Evolutionary conservation across 2,329 filamentous ascomycete genomes (phyloP), one percentile per base, ranked within the genome.

Genomic region (Hypoxylon sp.): DNA sequence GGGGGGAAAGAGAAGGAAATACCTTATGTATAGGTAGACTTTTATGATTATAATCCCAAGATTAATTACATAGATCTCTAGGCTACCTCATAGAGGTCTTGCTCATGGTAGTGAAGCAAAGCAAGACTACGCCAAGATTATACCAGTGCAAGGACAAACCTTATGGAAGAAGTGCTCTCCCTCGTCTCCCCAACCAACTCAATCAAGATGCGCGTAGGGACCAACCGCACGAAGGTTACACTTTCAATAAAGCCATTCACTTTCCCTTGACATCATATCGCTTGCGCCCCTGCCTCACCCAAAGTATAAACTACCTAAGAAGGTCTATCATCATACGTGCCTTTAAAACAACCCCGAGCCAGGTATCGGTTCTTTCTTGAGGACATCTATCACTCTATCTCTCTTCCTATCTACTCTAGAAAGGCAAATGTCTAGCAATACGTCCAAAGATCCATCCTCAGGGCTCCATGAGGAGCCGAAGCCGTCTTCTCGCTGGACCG

Each of bases 401-500:
- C 31, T 44, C n/a, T 31, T 33, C 31, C 3, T 31, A 22, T 26
- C 14, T n/a, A 19, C 19, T 47, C 29, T 26, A 31, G 35, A 31
- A 44, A 9, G 3, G 14, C 10, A n/a, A 35, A 63, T 55, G 59
- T 59, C 53, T 13, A 19, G 24, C 31, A 66, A 46, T 8, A 33
- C 11, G 9, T 5, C 51, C 10, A 3, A 24, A 48, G 26, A 44
- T 5, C n/a, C 42, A 17, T 52, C 58, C 11, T 22, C 29, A 1
- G 14, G n/a, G 8, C 24, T 8, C 9, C 17, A 26, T 6, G n/a
- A 22, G 22, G 14, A 14, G n/a, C 37, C 48, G 8, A 42, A 39
- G 44, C 31, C 19, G 3, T n/a, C 44, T 3, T 2, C 51, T 17
- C 51, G 26, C 19, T 67, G 71, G 71, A 66, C 71, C 24, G 66